These are phyloP conservation scores for Endocalyx cinctus DNA, from an alignment of 2,329 filamentous ascomycete species.

Conservation along the genomic window DNA sequence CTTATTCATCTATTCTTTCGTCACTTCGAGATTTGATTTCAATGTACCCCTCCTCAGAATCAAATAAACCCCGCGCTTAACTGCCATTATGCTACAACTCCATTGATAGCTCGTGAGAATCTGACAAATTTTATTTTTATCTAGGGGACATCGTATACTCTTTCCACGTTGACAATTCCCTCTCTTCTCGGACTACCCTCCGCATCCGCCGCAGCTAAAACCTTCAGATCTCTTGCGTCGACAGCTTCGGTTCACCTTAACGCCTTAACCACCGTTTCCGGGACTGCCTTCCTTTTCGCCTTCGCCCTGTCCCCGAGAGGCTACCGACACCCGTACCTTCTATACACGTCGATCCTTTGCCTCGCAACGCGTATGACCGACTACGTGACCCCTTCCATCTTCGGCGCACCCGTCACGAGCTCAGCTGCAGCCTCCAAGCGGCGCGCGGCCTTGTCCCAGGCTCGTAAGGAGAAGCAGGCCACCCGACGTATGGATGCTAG, in stretches of 20 bases:
- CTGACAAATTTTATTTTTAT: conserved; percentile 5
- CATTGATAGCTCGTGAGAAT: no score
- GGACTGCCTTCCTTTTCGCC: conserved; percentile 69
- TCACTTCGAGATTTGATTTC: conserved; percentile 17
- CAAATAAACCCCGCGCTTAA: conserved; percentile 16
- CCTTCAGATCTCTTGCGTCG: conserved; percentile 63
- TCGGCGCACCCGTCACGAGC: conserved; percentile 24
- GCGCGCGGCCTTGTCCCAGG: conserved; percentile 25
- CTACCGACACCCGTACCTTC: conserved; percentile 79
- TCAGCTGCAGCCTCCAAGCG: conserved; percentile 19
- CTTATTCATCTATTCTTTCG: conserved; percentile 2
- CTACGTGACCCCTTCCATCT: conserved; percentile 41
- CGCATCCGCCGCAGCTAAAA: conserved; percentile 63
- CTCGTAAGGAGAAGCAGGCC: conserved; percentile 24
- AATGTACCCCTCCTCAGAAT: conserved; percentile 10
- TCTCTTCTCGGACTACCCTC: conserved; percentile 77
- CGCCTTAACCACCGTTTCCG: conserved; percentile 63
- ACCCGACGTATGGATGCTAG: conserved; percentile 59
- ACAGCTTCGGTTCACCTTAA: conserved; percentile 62
- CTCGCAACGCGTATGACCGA: conserved; percentile 55
- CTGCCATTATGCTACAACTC: conserved; percentile 5
- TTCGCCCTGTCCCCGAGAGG: conserved; percentile 71
- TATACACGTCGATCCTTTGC: conserved; percentile 75
- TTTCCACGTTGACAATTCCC: conserved; percentile 73
- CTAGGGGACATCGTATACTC: conserved; percentile 84